Evolutionary conservation across 495 filamentous ascomycete genomes (phyloP).

Genomic region (Articulospora tetracladia): DNA sequence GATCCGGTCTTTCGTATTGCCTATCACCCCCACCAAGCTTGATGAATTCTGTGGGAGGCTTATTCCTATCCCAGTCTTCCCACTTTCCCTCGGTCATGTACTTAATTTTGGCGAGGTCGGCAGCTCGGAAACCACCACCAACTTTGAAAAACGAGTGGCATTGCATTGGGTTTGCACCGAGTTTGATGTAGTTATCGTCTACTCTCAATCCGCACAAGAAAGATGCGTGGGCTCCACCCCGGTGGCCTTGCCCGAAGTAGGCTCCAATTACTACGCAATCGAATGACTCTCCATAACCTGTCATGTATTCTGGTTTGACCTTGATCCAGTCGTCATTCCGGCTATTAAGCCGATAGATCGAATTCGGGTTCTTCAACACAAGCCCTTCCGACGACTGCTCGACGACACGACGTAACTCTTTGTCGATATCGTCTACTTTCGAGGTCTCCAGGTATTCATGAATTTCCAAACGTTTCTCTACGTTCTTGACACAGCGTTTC

Average conservation of each 20-base stretch:
- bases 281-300: constrained; percentile 88
- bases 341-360: constrained; percentile 80
- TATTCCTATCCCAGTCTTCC: constrained; percentile 76
- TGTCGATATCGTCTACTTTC: constrained; percentile 68
- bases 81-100: constrained; percentile 90
- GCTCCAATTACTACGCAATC: constrained; percentile 88
- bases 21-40: constrained; percentile 72
- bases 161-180: constrained; percentile 58
- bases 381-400: constrained; percentile 87
- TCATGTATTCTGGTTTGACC: constrained; percentile 98
- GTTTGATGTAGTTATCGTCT: constrained; percentile 59
- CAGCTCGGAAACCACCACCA: constrained; percentile 82
- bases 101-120: constrained; percentile 77
- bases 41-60: constrained; percentile 75
- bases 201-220: constrained; percentile 85
- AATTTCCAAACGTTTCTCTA: constrained; percentile 76
- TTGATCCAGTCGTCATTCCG: constrained; percentile 98
- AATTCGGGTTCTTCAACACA: constrained; percentile 90
- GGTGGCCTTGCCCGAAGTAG: constrained; percentile 83
- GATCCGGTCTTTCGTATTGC: constrained; percentile 79
- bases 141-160: constrained; percentile 95
- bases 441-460: constrained; percentile 69
- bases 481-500: constrained; percentile 56
- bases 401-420: constrained; percentile 74
- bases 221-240: constrained; percentile 78